These are phyloP conservation scores for Malbranchea zuffiana DNA, from an alignment of 2,329 filamentous ascomycete species.

Conservation along the genomic window DNA sequence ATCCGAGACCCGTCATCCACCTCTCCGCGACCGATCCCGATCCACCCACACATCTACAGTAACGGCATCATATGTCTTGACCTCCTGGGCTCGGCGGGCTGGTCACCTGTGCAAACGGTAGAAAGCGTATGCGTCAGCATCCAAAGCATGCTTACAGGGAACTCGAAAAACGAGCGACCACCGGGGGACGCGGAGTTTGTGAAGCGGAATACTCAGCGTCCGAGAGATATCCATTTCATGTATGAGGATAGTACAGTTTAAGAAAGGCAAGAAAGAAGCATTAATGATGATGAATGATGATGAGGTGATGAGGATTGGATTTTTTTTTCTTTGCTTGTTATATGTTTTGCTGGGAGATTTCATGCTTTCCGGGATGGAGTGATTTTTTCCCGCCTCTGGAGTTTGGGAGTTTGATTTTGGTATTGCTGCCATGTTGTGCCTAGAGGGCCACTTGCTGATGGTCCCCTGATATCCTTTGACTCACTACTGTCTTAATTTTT, in stretches of 20 bases:
- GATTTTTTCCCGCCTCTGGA: no score
- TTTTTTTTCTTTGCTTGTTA: no score
- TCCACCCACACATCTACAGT: constrained; percentile 95
- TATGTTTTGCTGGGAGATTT: no score
- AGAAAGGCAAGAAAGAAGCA: background rate
- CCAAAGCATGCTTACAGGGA: constrained; percentile 96
- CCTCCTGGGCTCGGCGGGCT: constrained; percentile 74
- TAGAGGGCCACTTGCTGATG: no score
- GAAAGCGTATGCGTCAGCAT: constrained; percentile 95
- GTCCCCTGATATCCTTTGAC: no score
- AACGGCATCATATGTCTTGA: constrained; percentile 99
- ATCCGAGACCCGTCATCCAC: constrained; percentile 41
- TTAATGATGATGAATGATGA: no score
- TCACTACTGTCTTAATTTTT: no score
- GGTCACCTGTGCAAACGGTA: constrained; percentile 94
- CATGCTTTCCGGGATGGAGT: no score
- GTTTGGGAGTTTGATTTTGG: no score
- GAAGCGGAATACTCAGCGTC: constrained; percentile 62
- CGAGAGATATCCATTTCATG: constrained; percentile 81
- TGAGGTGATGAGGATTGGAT: no score
- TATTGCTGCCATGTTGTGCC: no score
- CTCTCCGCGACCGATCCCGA: constrained; percentile 57
- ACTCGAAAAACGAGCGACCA: constrained; percentile 80
- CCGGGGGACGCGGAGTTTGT: constrained; percentile 87
- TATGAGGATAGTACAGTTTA: constrained; percentile 82